These are phyloP conservation scores for Hysterium pulicare DNA, from an alignment of 2,329 filamentous ascomycete species.

Conservation along the genomic window DNA sequence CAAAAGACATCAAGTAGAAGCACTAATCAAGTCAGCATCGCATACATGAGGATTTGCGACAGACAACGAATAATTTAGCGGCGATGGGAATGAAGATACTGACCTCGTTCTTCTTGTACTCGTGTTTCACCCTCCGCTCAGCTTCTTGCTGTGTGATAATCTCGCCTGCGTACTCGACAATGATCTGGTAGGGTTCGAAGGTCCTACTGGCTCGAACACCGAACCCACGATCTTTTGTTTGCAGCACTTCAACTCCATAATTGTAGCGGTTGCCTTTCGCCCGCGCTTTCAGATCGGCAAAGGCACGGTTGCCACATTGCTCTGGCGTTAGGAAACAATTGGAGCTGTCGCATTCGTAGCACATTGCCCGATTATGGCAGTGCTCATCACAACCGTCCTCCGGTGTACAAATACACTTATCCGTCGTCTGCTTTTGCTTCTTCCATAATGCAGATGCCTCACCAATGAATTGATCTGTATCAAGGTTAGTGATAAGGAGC, in stretches of 20 bases:
- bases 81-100: constrained; percentile 28
- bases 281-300: constrained; percentile 73
- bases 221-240: constrained; percentile 83
- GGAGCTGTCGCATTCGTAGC: constrained; percentile 88
- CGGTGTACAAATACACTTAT: constrained; percentile 53
- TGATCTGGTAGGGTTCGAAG: constrained; percentile 88
- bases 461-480: constrained; percentile 80
- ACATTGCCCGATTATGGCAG: constrained; percentile 94
- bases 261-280: constrained; percentile 73
- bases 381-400: constrained; percentile 82
- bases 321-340: constrained; percentile 81
- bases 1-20: constrained; percentile 98
- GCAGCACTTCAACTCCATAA: constrained; percentile 91
- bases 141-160: constrained; percentile 95
- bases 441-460: constrained; percentile 79
- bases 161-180: constrained; percentile 97
- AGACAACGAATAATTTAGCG: constrained; percentile 12
- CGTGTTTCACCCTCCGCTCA: constrained; percentile 85
- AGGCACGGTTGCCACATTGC: constrained; percentile 80
- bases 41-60: constrained; percentile 5
- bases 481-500: constrained; percentile 13
- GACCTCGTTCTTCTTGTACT: constrained; percentile 92
- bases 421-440: constrained; percentile 69
- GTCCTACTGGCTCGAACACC: constrained; percentile 87
- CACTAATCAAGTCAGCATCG: constrained; percentile 55